Evolutionary conservation across 2,329 filamentous ascomycete genomes (phyloP).

Genomic region (Bipolaris gigantea): DNA sequence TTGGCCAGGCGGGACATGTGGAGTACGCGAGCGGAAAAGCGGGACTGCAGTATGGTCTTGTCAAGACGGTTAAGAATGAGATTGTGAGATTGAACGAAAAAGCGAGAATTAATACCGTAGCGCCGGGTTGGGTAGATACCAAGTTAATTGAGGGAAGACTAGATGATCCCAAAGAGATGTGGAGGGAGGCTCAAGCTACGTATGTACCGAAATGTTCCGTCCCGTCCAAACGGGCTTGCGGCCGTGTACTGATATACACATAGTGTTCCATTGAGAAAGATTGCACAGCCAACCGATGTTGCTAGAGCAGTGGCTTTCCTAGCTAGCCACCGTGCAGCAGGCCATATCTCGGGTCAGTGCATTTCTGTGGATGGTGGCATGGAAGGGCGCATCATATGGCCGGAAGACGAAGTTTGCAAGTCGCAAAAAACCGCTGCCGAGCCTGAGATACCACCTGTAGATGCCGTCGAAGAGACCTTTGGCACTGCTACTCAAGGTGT

Average conservation of each 20-base stretch:
- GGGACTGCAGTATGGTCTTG: slow-evolving; percentile 57
- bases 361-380: slow-evolving; percentile 56
- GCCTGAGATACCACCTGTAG: background rate
- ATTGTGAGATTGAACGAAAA: slow-evolving; percentile 55
- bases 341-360: slow-evolving; percentile 59
- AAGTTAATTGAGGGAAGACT: slow-evolving; percentile 53
- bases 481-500: slow-evolving; percentile 18
- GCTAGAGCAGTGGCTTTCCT: slow-evolving; percentile 55
- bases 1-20: slow-evolving; percentile 54
- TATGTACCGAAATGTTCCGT: slow-evolving; percentile 5
- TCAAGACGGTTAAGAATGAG: slow-evolving; percentile 58
- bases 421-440: slow-evolving; percentile 5
- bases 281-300: slow-evolving; percentile 54
- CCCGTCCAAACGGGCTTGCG: background rate
- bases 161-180: slow-evolving; percentile 55
- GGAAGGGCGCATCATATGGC: slow-evolving; percentile 56
- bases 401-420: slow-evolving; percentile 45
- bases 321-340: slow-evolving; percentile 55
- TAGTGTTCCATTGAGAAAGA: slow-evolving; percentile 50
- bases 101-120: slow-evolving; percentile 58
- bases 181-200: slow-evolving; percentile 55
- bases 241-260: slow-evolving; percentile 6
- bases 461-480: slow-evolving; percentile 5
- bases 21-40: slow-evolving; percentile 55
- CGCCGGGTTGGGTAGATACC: slow-evolving; percentile 54